phyloP scores from a whole-genome alignment of 176 grass and related monocot species.

The Oryza punctata region DNA sequence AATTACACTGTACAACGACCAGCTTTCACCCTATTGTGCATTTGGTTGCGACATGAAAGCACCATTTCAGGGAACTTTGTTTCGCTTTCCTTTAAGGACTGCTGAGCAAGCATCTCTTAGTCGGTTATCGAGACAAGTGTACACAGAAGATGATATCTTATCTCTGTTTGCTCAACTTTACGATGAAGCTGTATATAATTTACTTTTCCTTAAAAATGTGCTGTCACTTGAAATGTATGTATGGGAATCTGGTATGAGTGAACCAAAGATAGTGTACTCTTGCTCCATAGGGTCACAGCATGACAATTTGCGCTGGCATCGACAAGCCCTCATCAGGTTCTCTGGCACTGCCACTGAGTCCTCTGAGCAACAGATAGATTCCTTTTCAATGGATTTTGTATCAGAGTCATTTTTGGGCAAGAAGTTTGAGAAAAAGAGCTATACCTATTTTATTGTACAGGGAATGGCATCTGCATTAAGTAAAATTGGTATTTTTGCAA shows the following conservation, averaged over 20 bases:
- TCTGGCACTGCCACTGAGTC: constrained; percentile 52
- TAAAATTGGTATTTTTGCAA: constrained; percentile 84
- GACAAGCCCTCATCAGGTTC: constrained; percentile 76
- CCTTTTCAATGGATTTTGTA: constrained; percentile 74
- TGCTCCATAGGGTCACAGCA: constrained; percentile 62
- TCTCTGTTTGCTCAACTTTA: constrained; percentile 74
- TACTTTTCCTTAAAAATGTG: constrained; percentile 95
- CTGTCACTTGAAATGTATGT: constrained; percentile 87
- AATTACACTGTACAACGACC: constrained; percentile 66
- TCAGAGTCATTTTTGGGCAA: constrained; percentile 57
- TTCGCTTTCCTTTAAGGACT: constrained; percentile 89
- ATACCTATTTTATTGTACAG: constrained; percentile 77
- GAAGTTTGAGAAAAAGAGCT: constrained; percentile 67
- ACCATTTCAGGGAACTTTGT: constrained; percentile 83
- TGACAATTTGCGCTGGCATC: constrained; percentile 71
- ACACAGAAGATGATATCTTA: constrained; percentile 81
- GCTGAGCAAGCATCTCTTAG: constrained; percentile 67
- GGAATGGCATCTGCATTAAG: constrained; percentile 80
- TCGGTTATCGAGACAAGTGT: constrained; percentile 76
- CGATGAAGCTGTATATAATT: constrained; percentile 76
- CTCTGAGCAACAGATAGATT: constrained; percentile 59
- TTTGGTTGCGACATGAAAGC: constrained; percentile 89
- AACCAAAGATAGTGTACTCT: constrained; percentile 75
- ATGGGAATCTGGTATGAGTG: constrained; percentile 67
- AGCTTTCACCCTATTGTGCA: constrained; percentile 75